Evolutionary conservation across 2,329 filamentous ascomycete genomes (phyloP), one percentile per base, ranked within the genome.

Genomic region (Graphiopsis chlorocephala): DNA sequence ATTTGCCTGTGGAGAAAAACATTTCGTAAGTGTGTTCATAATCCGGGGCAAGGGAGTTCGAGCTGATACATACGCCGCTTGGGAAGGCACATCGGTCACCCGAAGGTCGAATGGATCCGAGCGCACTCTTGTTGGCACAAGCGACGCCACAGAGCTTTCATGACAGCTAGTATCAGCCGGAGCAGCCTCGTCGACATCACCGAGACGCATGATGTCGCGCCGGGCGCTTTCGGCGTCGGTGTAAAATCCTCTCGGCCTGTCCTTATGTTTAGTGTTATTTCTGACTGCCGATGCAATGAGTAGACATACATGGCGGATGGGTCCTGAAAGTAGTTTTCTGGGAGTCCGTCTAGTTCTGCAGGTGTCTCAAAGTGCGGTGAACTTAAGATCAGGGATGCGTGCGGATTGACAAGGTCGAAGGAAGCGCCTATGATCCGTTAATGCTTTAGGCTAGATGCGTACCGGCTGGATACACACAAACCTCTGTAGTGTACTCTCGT

Each of bases 391-490:
- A 76, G 67, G 12, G 74, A 76, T 48, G 69, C 70, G 69, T 75
- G 74, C 23, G 74, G 74, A 57, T 76, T 76, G 14, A 76, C 69
- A 12, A 76, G 65, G 61, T 76, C 74, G 64, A 76, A 76, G 1
- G 73, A 75, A 20, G 74, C 69, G 35, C 74, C 74, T 66, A 63
- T 66, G 64, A 45, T 11, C 23, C 12, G 55, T 58, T 28, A 58
- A 55, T 31, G 25, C 17, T 28, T 45, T 25, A 20, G 23, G 20
- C n/a, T 4, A 25, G 28, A 52, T 6, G 42, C 2, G 15, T 31
- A 6, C 14, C 8, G 11, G 17, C 11, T 29, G 14, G 6, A 47
- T n/a, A 63, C 20, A 17, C 17, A 33, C 58, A 23, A 42, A 62
- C 61, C 61, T 42, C 61, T 55, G n/a, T 73, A 75, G 56, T 72